These are phyloP conservation scores for Leccinum olivaceopallidum DNA, from an alignment of 768 basidiomycete species.

Conservation along the genomic window DNA sequence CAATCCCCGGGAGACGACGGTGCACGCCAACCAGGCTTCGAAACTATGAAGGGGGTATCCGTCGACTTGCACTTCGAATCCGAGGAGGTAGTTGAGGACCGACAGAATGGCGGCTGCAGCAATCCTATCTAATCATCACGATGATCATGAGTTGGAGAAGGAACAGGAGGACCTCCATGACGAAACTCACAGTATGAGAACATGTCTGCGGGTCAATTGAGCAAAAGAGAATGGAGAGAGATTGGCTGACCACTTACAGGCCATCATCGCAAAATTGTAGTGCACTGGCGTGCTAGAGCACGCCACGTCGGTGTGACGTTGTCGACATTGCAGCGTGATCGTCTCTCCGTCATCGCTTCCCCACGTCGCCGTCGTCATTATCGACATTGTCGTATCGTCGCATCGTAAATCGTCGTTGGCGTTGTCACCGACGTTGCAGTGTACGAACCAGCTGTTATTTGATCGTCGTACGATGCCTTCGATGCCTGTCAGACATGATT, in stretches of 20 bases:
- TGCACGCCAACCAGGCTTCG: slow-evolving; percentile 80
- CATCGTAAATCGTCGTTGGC: too few relatives aligned
- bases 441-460: slow-evolving; percentile 97
- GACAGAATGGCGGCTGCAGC: slow-evolving; percentile 67
- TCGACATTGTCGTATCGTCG: too few relatives aligned
- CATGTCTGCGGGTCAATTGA: slow-evolving; percentile 37
- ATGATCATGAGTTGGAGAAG: background rate
- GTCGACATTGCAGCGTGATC: too few relatives aligned
- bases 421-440: slow-evolving; percentile 86
- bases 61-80: slow-evolving; percentile 67
- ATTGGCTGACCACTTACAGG: slow-evolving; percentile 37
- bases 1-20: slow-evolving; percentile 70
- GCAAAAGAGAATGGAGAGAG: background rate
- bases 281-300: slow-evolving; percentile 66
- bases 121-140: slow-evolving; percentile 44
- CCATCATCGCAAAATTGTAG: slow-evolving; percentile 71
- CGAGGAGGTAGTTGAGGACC: slow-evolving; percentile 74
- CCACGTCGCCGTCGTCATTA: too few relatives aligned
- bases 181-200: slow-evolving; percentile 49
- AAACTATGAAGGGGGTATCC: slow-evolving; percentile 77
- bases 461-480: slow-evolving; percentile 93
- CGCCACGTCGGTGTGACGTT: too few relatives aligned
- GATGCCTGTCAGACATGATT: slow-evolving; percentile 53
- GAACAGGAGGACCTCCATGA: background rate
- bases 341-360: too few relatives aligned